phyloP scores from a whole-genome alignment of 352 stramenopile species.

The Phytopythium montanum region DNA sequence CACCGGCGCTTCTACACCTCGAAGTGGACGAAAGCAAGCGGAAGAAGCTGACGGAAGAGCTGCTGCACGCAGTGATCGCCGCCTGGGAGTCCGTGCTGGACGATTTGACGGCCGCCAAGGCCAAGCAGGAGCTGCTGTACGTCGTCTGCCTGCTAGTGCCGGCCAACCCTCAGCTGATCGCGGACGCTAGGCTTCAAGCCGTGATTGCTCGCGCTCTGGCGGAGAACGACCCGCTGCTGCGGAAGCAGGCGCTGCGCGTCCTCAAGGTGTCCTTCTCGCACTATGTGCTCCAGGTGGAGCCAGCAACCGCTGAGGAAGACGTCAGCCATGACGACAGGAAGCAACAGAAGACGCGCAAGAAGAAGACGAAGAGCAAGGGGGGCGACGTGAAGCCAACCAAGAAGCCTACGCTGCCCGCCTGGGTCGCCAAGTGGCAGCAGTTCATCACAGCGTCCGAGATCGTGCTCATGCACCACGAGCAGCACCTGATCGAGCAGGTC shows the following conservation, averaged over 20 bases:
- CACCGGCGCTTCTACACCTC: slow-evolving; percentile 32
- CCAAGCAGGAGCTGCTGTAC: slow-evolving; percentile 47
- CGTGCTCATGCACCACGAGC: slow-evolving; percentile 82
- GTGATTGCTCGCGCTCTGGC: slow-evolving; percentile 52
- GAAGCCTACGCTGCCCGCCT: not conserved
- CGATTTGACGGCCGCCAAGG: slow-evolving; percentile 2
- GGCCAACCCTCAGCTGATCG: slow-evolving; percentile 37
- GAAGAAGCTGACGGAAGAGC: slow-evolving; percentile 4
- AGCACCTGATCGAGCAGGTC: slow-evolving; percentile 80
- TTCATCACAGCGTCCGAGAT: slow-evolving; percentile 76
- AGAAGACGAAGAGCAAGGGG: slow-evolving; percentile 8
- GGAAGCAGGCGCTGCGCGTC: slow-evolving; percentile 68
- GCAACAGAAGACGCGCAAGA: slow-evolving; percentile 8
- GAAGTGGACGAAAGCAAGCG: not conserved
- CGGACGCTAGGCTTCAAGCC: slow-evolving; percentile 29
- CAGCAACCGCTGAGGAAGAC: not conserved
- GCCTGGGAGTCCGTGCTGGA: slow-evolving; percentile 16
- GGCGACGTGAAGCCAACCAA: not conserved
- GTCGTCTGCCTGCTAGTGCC: slow-evolving; percentile 58
- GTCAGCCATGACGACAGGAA: not conserved
- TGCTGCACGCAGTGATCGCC: slow-evolving; percentile 19
- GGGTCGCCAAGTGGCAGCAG: slow-evolving; percentile 48
- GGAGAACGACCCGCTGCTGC: slow-evolving; percentile 46
- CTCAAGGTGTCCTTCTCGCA: slow-evolving; percentile 63
- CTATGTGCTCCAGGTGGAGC: slow-evolving; percentile 24